Percentiles rank a stretch among this genome's conserved stretches.
phyloP scores from a whole-genome alignment of 495 filamentous ascomycete genomes.

The Collariella sp. region DNA sequence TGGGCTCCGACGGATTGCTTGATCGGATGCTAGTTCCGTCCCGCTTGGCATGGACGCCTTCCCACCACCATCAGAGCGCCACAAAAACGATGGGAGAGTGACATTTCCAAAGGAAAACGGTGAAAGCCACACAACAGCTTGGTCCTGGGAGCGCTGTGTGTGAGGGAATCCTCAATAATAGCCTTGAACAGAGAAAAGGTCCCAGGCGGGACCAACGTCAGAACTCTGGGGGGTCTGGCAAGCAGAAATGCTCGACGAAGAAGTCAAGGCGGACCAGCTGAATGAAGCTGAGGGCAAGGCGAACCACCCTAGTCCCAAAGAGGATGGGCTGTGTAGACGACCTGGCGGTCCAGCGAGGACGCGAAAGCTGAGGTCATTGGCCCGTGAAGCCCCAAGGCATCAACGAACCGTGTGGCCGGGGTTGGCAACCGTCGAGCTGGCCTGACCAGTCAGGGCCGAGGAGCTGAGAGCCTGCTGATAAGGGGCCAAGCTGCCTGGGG shows the following conservation, averaged over 20 bases:
- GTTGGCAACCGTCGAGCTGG: neutral
- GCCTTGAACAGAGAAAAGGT: neutral
- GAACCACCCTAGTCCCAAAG: constrained; percentile 9
- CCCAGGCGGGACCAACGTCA: neutral
- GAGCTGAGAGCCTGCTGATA: constrained; percentile 10
- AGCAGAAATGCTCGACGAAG: neutral
- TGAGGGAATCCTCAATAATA: no score
- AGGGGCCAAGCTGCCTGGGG: constrained; percentile 2
- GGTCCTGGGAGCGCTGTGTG: neutral
- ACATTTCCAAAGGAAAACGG: neutral
- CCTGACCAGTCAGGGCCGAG: constrained; percentile 1
- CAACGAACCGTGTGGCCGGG: constrained; percentile 9
- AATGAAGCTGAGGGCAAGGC: constrained; percentile 20
- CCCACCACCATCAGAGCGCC: neutral
- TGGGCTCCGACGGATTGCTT: no score
- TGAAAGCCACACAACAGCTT: neutral
- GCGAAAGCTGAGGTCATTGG: constrained; percentile 1
- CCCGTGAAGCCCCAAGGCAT: neutral
- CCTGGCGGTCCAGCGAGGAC: neutral
- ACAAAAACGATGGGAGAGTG: neutral
- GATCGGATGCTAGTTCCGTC: neutral
- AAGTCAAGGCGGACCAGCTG: constrained; percentile 15
- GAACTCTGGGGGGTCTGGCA: neutral
- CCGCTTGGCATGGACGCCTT: constrained; percentile 3
- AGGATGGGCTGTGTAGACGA: constrained; percentile 1